Evolutionary conservation across 805 yeast genomes (phyloP).

Genomic region (Saccharomycopsis microspora): DNA sequence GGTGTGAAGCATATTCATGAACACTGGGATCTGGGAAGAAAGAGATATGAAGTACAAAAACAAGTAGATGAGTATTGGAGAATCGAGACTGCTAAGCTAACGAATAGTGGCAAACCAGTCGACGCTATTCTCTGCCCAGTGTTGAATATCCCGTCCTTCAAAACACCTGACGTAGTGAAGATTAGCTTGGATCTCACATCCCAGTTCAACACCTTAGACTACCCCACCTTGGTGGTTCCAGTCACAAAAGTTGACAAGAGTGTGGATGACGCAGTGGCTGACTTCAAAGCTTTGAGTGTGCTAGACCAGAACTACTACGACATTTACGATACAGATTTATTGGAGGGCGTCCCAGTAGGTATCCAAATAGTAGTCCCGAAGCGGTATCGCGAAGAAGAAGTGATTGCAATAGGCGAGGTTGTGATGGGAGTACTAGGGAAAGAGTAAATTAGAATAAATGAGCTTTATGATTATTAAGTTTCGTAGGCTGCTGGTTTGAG

Average conservation of each 20-base stretch:
- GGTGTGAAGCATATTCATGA: conserved; percentile 18
- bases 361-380: conserved; percentile 40
- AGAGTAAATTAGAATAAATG: too few relatives aligned
- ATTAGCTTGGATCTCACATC: conserved; percentile 32
- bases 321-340: conserved; percentile 35
- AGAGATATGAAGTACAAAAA: conserved; percentile 27
- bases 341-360: conserved; percentile 42
- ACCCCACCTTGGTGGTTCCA: conserved; percentile 32
- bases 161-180: conserved; percentile 18
- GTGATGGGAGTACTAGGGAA: conserved; percentile 3
- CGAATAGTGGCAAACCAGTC: conserved; percentile 28
- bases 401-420: conserved; percentile 28
- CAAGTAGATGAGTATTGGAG: conserved; percentile 28
- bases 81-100: conserved; percentile 20
- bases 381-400: conserved; percentile 49
- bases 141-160: conserved; percentile 31
- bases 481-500: too few relatives aligned
- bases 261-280: conserved; percentile 17
- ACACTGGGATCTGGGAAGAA: conserved; percentile 30
- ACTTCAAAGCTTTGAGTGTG: conserved; percentile 22
- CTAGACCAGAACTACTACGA: conserved; percentile 24
- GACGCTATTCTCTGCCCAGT: conserved; percentile 42
- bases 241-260: conserved; percentile 28
- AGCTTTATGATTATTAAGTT: too few relatives aligned
- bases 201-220: conserved; percentile 30